These are phyloP conservation scores for Tricholoma sp. DNA, from an alignment of 768 basidiomycete species.

Conservation along the genomic window DNA sequence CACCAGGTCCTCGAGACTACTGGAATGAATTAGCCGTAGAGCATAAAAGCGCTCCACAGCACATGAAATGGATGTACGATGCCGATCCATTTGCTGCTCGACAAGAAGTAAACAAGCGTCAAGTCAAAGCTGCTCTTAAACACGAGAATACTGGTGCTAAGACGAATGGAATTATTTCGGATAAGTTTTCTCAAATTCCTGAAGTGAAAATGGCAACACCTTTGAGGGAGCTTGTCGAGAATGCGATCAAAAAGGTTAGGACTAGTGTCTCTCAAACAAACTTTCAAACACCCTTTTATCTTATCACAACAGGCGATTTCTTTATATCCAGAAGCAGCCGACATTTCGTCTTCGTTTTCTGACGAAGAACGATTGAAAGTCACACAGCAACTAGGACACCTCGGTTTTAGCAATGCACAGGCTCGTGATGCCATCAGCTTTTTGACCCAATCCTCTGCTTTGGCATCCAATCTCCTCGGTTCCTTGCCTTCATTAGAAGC, in stretches of 20 bases:
- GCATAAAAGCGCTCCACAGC: slow-evolving; percentile 61
- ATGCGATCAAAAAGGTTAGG: slow-evolving; percentile 67
- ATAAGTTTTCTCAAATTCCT: slow-evolving; percentile 43
- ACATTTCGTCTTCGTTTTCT: slow-evolving; percentile 29
- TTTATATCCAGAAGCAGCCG: slow-evolving; percentile 45
- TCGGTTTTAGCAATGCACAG: slow-evolving; percentile 65
- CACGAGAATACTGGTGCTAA: slow-evolving; percentile 26
- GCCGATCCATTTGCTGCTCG: slow-evolving; percentile 79
- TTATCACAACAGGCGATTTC: slow-evolving; percentile 38
- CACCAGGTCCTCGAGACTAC: slow-evolving; percentile 81
- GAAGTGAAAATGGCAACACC: slow-evolving; percentile 82
- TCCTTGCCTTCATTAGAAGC: slow-evolving; percentile 66
- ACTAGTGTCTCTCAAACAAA: background rate
- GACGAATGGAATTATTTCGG: slow-evolving; percentile 18
- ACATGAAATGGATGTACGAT: slow-evolving; percentile 84
- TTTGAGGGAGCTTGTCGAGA: slow-evolving; percentile 78
- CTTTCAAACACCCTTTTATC: slow-evolving; percentile 6
- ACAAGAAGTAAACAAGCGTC: slow-evolving; percentile 60
- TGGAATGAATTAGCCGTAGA: slow-evolving; percentile 74
- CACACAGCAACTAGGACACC: slow-evolving; percentile 47
- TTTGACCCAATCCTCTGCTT: slow-evolving; percentile 49
- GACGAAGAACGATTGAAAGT: slow-evolving; percentile 39
- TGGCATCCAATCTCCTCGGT: slow-evolving; percentile 57
- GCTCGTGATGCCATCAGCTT: slow-evolving; percentile 48
- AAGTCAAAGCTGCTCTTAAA: slow-evolving; percentile 49